Percentiles rank a stretch among this genome's conserved stretches.
phyloP scores from a whole-genome alignment of 495 filamentous ascomycete species.

The Penicillium lagena region DNA sequence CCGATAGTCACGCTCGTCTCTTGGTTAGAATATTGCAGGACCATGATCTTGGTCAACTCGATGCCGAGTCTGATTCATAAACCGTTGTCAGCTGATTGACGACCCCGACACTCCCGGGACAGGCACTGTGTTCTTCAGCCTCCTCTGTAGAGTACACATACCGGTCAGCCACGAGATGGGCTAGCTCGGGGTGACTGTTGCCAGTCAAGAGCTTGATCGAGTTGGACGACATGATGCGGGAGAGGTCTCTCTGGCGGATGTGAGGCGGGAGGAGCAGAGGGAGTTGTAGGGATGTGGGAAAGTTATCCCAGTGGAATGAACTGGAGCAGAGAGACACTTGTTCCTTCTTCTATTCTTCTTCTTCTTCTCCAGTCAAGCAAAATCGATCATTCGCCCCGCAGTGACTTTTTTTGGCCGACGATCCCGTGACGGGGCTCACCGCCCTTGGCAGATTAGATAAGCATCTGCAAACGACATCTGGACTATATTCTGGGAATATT shows the following conservation, averaged over 20 bases:
- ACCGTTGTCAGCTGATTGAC: constrained; percentile 2
- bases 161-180: constrained; percentile 86
- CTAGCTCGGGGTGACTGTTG: constrained; percentile 89
- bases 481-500: too few species aligned
- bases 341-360: too few species aligned
- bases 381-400: neutral
- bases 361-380: neutral
- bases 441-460: constrained; percentile 5
- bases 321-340: neutral
- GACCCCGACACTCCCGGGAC: neutral
- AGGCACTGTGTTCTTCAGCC: neutral
- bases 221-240: constrained; percentile 63
- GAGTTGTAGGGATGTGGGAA: too few species aligned
- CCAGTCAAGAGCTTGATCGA: constrained; percentile 95
- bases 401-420: constrained; percentile 21
- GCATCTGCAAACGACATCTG: too few species aligned
- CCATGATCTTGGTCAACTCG: constrained; percentile 87
- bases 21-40: constrained; percentile 95
- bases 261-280: neutral
- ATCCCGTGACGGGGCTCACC: constrained; percentile 29
- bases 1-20: constrained; percentile 96
- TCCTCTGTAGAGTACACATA: constrained; percentile 31
- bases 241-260: neutral
- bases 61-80: constrained; percentile 66
- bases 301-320: neutral